Conservation (phyloP, 176 grass and related monocot species). For the Triticum urartu region DNA sequence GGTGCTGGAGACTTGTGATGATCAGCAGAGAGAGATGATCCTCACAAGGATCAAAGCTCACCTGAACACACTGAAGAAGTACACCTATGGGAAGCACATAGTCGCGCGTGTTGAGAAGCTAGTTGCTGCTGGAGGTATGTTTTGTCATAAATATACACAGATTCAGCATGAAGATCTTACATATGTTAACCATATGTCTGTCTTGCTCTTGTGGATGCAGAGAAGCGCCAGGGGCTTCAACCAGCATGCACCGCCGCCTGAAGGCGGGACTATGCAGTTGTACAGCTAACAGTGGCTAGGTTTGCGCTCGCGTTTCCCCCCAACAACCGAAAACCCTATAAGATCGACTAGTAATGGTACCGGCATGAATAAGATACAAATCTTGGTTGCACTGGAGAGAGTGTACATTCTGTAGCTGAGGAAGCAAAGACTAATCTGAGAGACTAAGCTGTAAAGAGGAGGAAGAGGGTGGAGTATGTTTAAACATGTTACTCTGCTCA, state of each 20-base stretch:
- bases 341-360: conserved; percentile 26
- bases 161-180: neutral
- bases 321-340: conserved; percentile 38
- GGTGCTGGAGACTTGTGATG: conserved; percentile 86
- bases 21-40: conserved; percentile 85
- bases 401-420: conserved; percentile 48
- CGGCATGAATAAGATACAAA: conserved; percentile 42
- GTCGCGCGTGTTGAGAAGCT: conserved; percentile 88
- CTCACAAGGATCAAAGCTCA: conserved; percentile 77
- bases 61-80: conserved; percentile 87
- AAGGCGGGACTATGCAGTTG: conserved; percentile 47
- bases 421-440: conserved; percentile 36
- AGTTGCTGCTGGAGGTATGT: conserved; percentile 74
- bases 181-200: neutral
- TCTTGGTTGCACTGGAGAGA: conserved; percentile 40
- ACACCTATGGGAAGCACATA: conserved; percentile 89
- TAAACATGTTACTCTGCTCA: conserved; percentile 37
- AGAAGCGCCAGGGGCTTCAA: conserved; percentile 72
- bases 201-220: conserved; percentile 28
- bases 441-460: conserved; percentile 52
- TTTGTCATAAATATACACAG: neutral
- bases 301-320: conserved; percentile 48
- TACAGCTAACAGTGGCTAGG: conserved; percentile 84
- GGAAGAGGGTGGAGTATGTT: conserved; percentile 30
- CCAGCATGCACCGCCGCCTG: conserved; percentile 40